Evolutionary conservation across 2,329 filamentous ascomycete species (phyloP), one percentile per base, ranked within the genome.

Genomic region (Ascochyta lentis): DNA sequence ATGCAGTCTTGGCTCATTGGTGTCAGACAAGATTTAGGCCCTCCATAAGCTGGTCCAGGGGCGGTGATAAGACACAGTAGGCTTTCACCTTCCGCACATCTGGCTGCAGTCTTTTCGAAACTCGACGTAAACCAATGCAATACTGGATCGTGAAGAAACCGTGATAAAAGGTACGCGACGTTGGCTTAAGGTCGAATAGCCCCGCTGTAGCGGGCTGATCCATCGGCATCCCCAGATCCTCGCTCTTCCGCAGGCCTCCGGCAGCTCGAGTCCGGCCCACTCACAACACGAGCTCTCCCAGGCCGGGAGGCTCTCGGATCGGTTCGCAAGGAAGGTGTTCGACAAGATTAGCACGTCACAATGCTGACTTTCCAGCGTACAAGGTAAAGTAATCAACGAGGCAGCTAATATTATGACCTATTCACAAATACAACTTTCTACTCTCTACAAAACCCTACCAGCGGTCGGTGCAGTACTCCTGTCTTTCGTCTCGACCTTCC

Each of bases 401-500:
- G 49, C 41, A 40, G 45, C 22, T n/a, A 7, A 42, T 42, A 47
- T 55, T 55, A 55, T 46, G 61, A 59, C 56, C 29, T 63, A 67
- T 64, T 42, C 47, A 67, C 62, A 64, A 16, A 40, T n/a, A 49
- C 42, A 51, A 49, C 34, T 40, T 27, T 7, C 15, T n/a, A n/a
- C 27, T 47, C 42, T 49, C 44, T 68, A 68, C 67, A 75, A 67
- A 50, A 97, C 93, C 58, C 87, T 85, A n/a, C 94, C 94, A 22
- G 91, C 90, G 54, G 88, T 81, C 48, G 87, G 76, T 47, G 91
- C 84, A 43, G 67, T 77, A 76, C 93, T 97, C 75, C 88, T 88
- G 76, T 99, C 95, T 76, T 91, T 93, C 1, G 95, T 98, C 74
- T 89, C 81, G 23, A 92, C 92, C 83, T 98, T 98, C 81, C 84